Base-by-base conservation (phyloP, 2,329 filamentous ascomycete species). In the Cladosporium sp. region DNA sequence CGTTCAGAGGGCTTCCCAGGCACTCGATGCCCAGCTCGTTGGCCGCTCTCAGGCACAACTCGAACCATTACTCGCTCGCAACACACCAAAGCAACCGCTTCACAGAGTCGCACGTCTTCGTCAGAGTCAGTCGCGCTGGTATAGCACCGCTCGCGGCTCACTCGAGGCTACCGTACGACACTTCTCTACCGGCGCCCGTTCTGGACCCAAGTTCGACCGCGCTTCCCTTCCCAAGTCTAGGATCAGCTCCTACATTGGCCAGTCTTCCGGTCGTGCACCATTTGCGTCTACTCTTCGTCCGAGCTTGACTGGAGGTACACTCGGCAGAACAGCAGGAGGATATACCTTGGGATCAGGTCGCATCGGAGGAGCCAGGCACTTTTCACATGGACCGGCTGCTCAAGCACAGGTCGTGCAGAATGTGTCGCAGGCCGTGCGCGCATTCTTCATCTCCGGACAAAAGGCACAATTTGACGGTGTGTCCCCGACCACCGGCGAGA, bases 351-450 rank as follows among this genome's bases (percentile, higher is more conserved):
- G 63, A 20, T 80, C 83, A 43, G 85, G 84, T 27, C 78, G 83
- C 40, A 67, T 81, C 52, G 83, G 86, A 57, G 87, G 85, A 38
- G 82, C 84, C 19, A 80, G 92, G 57, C 92, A 92, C 73, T 97
- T 97, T 72, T 94, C 89, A 1, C 91, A 96, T 70, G 81, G 83
- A 1, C 89, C 92, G 1, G 85, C 88, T 8, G 82, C 85, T 7
- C 90, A 89, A 33, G 89, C 91, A 1, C 88, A 97, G 67, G 89
- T 97, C 40, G 81, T 97, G 45, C 86, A 93, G 68, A 95, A 95
- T 69, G 92, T 96, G n/a, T 95, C 89, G 11, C 84, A 90, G 59
- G 93, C 90, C 4, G 84, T 97, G 62, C 83, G 93, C 48, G 91
- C 90, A 11, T 96, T 98, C 70, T 85, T 88, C 71, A 77, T 95